Base-by-base conservation (phyloP, 495 filamentous ascomycete genomes). In the Hypoxylon fuscum region DNA sequence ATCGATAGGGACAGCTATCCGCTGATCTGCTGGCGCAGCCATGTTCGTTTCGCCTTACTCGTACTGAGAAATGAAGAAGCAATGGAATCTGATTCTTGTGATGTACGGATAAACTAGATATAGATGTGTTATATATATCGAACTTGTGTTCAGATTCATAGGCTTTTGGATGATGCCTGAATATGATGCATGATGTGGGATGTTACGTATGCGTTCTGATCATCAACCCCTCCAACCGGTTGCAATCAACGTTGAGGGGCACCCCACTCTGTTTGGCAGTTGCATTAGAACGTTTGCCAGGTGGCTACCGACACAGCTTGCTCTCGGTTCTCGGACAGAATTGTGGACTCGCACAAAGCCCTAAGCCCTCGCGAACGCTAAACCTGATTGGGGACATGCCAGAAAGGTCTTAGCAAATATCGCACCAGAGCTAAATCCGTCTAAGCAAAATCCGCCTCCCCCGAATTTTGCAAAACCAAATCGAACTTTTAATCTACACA, bases 1-100 rank as follows among this genome's bases (percentile, higher is more conserved):
- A 70, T 94, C 91, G 64, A 98, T 89, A 47, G 95, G 92, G 46
- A 97, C 96, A 62, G 75, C 75, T 55, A 85, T 84, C 41, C 83
- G 77, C 59, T 85, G 77, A 23, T 93, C 88, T 56, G 83, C 72
- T 12, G 88, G 89, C 59, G 87, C 83, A 47, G 91, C 87, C 91
- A 95, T 96, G 10, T 51, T 87, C 67, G 25, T 55, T 52, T 27
- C 41, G 7, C 43, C 9, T n/a, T 50, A 20, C 3, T 41, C 6
- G 23, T 38, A 18, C 12, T 6, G 32, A 46, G 49, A 9, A 5
- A 31, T 45, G 25, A 9, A 18, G 3, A 48, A n/a, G 17, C 2
- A 29, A 43, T 9, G 4, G 41, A 49, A 35, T 32, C 5, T 8
- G 23, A 54, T 20, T 11, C 8, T 3, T 11, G 31, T 34, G 31